Evolutionary conservation across 2,329 filamentous ascomycete genomes (phyloP), one percentile per base, ranked within the genome.

Genomic region (Pestalotiopsis sp.): DNA sequence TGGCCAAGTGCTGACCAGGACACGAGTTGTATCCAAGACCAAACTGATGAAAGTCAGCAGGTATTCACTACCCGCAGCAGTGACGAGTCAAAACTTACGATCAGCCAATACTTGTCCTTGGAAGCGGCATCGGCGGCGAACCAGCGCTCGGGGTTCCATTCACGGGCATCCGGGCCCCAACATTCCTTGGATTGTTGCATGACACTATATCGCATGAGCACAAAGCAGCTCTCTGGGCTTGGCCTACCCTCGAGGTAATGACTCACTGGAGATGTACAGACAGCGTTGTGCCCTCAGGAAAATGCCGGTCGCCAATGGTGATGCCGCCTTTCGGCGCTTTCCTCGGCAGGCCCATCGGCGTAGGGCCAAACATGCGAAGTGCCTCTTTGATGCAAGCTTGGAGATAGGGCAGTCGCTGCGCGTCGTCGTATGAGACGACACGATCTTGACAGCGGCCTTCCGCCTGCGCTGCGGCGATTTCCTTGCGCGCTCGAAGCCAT

Each of bases 61-160:
- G 7, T 31, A 14, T 31, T 9, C 13, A 14, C 27, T 11, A 14
- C 14, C 12, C 38, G 39, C 25, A 36, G 20, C 23, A 38, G 41
- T 38, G 20, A 25, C 23, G 13, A 27, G 4, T 52, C 31, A 25
- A 14, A 63, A 62, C 39, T 41, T 25, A 69, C 67, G 4, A 38
- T 12, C n/a, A 38, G 12, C n/a, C 41, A 68, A 56, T 65, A 66
- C 58, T 56, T 68, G 9, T 68, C 61, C 41, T 52, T 36, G n/a
- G 38, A 25, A 13, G 67, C 31, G 2, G 67, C 41, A 36, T 68
- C 52, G 6, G 38, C 23, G 9, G 20, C 63, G 9, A 66, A 41
- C 67, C 67, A 69, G 4, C 67, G 56, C 11, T 66, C 67, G 7
- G 67, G 62, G 13, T 69, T 69, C 17, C 38, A 69, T 41, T 69